Conservation (phyloP, 768 basidiomycete genomes). For the Wakefieldia striispora region DNA sequence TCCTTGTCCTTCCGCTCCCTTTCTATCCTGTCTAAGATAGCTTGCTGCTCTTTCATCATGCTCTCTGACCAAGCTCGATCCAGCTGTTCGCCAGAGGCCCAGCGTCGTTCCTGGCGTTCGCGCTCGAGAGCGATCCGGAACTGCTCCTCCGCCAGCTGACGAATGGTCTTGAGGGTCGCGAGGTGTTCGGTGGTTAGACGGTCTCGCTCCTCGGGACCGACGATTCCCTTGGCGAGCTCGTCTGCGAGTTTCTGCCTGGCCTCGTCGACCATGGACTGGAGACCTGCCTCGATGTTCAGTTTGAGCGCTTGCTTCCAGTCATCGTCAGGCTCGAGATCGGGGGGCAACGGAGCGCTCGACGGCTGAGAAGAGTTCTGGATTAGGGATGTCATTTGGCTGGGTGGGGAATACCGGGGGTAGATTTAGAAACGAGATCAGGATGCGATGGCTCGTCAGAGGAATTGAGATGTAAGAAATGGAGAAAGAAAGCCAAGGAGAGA, state of each 20-base stretch:
- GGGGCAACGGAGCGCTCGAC: constrained; percentile 7
- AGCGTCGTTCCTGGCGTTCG: constrained; percentile 50
- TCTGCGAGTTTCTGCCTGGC: constrained; percentile 57
- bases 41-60: constrained; percentile 38
- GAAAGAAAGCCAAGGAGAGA: constrained; percentile 6
- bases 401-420: constrained; percentile 2
- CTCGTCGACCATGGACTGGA: constrained; percentile 48
- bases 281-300: constrained; percentile 50
- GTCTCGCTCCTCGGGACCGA: constrained; percentile 32
- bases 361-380: constrained; percentile 15
- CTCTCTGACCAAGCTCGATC: constrained; percentile 34
- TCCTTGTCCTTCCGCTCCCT: constrained; percentile 30
- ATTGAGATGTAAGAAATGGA: background rate
- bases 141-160: constrained; percentile 44
- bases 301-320: constrained; percentile 50
- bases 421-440: background rate
- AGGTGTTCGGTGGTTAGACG: constrained; percentile 40
- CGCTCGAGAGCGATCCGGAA: constrained; percentile 43
- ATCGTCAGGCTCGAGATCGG: constrained; percentile 49
- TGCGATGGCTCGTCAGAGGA: background rate
- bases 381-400: constrained; percentile 24
- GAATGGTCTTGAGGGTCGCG: constrained; percentile 43
- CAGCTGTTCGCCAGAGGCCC: constrained; percentile 40
- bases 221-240: constrained; percentile 46
- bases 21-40: constrained; percentile 50